Conservation (phyloP, 169 alveolate genomes). For the Plasmodium falciparum region DNA sequence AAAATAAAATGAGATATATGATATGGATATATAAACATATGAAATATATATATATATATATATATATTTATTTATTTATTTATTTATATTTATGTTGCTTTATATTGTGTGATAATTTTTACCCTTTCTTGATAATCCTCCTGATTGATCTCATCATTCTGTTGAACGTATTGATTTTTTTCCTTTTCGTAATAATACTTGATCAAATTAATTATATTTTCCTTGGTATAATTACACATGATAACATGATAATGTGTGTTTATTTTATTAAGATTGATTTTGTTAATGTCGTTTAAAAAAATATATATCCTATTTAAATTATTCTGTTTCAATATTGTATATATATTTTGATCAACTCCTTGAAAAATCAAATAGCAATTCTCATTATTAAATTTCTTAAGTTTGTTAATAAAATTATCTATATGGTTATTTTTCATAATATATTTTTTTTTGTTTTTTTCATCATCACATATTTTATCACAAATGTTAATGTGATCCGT, state of each 20-base stretch:
- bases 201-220: slow-evolving; percentile 27
- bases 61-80: too few species aligned
- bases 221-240: slow-evolving; percentile 23
- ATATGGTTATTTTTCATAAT: not conserved
- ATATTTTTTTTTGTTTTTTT: not conserved
- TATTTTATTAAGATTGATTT: not conserved
- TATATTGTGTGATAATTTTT: not conserved
- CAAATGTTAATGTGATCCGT: not conserved
- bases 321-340: slow-evolving; percentile 1
- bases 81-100: not conserved
- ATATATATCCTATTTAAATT: slow-evolving; percentile 1
- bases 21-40: not conserved
- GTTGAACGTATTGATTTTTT: too few species aligned
- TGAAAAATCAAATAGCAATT: slow-evolving; percentile 13
- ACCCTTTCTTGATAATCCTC: slow-evolving; percentile 17
- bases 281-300: not conserved
- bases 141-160: not conserved
- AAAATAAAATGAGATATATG: not conserved
- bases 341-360: slow-evolving; percentile 9
- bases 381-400: slow-evolving; percentile 3
- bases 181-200: slow-evolving; percentile 30
- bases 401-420: not conserved
- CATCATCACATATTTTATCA: not conserved
- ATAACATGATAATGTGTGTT: slow-evolving; percentile 3
- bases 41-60: not conserved